Percentiles rank a stretch among this genome's conserved stretches.
Conservation (phyloP, 2,329 filamentous ascomycete genomes). For the Alternaria sp. region DNA sequence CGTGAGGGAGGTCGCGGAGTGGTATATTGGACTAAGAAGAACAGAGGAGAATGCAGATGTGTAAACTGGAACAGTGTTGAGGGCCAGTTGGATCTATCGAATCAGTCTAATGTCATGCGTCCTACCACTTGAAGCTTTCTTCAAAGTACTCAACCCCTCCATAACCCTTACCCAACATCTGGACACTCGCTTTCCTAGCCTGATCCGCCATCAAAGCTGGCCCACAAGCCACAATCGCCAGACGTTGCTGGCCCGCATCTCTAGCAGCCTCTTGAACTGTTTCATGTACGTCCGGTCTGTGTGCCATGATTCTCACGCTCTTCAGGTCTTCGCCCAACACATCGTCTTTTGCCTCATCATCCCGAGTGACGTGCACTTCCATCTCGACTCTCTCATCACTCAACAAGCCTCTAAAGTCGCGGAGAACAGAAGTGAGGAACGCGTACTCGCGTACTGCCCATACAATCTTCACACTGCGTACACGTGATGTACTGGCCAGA, state of each 20-base stretch:
- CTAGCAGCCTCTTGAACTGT: conserved; percentile 44
- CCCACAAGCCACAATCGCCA: conserved; percentile 55
- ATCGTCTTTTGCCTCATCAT: conserved; percentile 32
- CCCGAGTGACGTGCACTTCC: conserved; percentile 37
- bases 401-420: conserved; percentile 28
- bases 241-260: conserved; percentile 33
- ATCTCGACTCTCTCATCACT: conserved; percentile 33
- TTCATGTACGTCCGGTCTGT: conserved; percentile 49
- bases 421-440: conserved; percentile 33
- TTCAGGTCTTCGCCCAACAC: conserved; percentile 21
- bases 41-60: background rate
- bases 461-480: conserved; percentile 34
- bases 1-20: conserved; percentile 35
- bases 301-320: conserved; percentile 36
- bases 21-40: conserved; percentile 30
- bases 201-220: conserved; percentile 56
- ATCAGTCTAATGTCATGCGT: background rate
- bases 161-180: conserved; percentile 36
- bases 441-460: conserved; percentile 45
- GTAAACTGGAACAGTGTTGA: background rate
- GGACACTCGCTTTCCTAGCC: conserved; percentile 49
- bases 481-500: conserved; percentile 19
- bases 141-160: conserved; percentile 54
- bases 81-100: background rate
- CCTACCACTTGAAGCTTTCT: conserved; percentile 56